Conservation (phyloP, 2,329 filamentous ascomycete species). For the Penicillium sp. region DNA sequence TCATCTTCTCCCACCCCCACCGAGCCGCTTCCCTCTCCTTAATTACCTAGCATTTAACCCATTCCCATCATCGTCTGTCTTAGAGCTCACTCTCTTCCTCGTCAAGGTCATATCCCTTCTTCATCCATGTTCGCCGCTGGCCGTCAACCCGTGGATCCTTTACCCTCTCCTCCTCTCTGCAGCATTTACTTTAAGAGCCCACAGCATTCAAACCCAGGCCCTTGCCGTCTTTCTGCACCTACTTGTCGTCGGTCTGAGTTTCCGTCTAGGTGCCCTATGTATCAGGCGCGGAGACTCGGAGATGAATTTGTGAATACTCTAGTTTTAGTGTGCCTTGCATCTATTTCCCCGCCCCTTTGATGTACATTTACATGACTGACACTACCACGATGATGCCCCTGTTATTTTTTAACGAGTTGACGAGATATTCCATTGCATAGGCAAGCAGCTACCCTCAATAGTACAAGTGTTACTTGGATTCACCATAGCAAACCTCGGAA, state of each 20-base stretch:
- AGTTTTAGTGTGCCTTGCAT: background rate
- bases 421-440: background rate
- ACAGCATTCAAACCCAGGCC: constrained; percentile 37
- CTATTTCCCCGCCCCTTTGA: background rate
- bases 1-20: constrained; percentile 44
- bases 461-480: background rate
- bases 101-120: constrained; percentile 65
- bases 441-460: background rate
- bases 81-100: constrained; percentile 63
- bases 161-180: constrained; percentile 68
- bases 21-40: constrained; percentile 27
- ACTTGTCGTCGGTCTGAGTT: constrained; percentile 40
- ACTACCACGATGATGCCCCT: background rate
- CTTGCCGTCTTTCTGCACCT: constrained; percentile 49
- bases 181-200: constrained; percentile 55
- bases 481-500: background rate
- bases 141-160: constrained; percentile 61
- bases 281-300: constrained; percentile 16
- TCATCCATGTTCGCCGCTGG: constrained; percentile 69
- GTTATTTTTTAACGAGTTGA: background rate
- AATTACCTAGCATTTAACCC: constrained; percentile 21
- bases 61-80: constrained; percentile 23
- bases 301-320: background rate
- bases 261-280: constrained; percentile 37
- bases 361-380: background rate